Conservation (phyloP, 2,329 filamentous ascomycete species). For the Aspergillus fijiensis region DNA sequence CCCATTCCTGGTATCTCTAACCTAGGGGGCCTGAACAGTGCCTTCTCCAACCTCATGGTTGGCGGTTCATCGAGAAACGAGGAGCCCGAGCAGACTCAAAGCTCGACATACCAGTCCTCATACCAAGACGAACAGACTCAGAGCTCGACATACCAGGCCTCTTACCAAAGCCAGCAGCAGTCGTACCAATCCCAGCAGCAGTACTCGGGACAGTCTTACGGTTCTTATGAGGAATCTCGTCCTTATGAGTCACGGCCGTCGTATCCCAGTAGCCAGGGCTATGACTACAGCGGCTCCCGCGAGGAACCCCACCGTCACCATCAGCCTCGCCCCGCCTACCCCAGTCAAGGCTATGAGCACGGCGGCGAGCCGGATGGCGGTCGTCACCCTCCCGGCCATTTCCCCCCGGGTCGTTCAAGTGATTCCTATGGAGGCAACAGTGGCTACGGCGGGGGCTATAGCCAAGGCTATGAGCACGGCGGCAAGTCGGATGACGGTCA, state of each 20-base stretch:
- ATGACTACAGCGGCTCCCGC: not conserved
- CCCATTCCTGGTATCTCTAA: slow-evolving; percentile 42
- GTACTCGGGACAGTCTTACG: not conserved
- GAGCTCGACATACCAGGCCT: not conserved
- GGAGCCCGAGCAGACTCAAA: not conserved
- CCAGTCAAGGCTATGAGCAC: not conserved
- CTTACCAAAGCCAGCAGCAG: slow-evolving; percentile 13
- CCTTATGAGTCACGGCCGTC: not conserved
- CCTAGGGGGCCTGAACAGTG: slow-evolving; percentile 35
- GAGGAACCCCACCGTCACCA: not conserved
- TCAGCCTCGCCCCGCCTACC: not conserved
- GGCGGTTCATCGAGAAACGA: slow-evolving; percentile 27
- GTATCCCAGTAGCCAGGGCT: not conserved
- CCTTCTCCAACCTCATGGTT: slow-evolving; percentile 31
- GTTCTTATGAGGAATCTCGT: not conserved
- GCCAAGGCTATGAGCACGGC: not conserved
- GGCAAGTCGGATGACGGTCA: not conserved
- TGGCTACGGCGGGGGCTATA: not conserved
- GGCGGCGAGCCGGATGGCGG: not conserved
- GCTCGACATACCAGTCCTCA: slow-evolving; percentile 7
- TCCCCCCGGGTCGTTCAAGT: slow-evolving; percentile 1
- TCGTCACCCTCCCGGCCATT: not conserved
- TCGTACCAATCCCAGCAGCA: slow-evolving; percentile 7
- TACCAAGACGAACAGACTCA: slow-evolving; percentile 1
- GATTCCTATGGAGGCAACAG: slow-evolving; percentile 5